These are phyloP conservation scores for Leccinum ponderosum DNA, from an alignment of 1,284 basidiomycete genomes.

Conservation along the genomic window DNA sequence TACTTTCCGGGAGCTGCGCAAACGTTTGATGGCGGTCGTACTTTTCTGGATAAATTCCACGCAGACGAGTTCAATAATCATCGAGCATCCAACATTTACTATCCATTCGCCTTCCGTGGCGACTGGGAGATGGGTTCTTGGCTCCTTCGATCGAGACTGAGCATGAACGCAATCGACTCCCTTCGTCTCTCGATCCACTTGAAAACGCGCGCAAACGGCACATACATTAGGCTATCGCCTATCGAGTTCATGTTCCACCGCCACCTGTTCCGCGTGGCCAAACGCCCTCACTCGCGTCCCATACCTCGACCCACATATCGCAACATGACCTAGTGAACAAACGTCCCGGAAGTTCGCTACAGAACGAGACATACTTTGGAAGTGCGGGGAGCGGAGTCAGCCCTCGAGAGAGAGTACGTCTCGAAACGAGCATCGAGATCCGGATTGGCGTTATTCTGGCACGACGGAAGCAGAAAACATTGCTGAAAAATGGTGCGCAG, in stretches of 20 bases:
- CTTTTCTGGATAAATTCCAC: neutral
- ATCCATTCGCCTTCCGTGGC: neutral
- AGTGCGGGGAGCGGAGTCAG: slow-evolving; percentile 28
- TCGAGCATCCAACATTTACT: neutral
- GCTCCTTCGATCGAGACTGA: neutral
- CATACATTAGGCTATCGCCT: no score
- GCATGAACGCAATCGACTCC: no score
- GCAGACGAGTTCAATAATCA: neutral
- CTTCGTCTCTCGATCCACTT: no score
- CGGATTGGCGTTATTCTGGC: slow-evolving; percentile 12
- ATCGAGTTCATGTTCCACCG: neutral
- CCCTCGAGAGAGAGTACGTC: slow-evolving; percentile 18
- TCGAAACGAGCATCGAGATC: slow-evolving; percentile 16
- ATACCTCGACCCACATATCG: slow-evolving; percentile 30
- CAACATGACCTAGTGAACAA: slow-evolving; percentile 34
- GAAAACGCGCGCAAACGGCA: no score
- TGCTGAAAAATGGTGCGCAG: slow-evolving; percentile 31
- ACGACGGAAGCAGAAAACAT: slow-evolving; percentile 30
- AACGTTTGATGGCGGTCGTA: neutral
- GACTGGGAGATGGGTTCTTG: neutral
- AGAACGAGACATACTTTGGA: slow-evolving; percentile 24
- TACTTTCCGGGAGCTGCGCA: neutral
- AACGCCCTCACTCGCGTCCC: slow-evolving; percentile 26
- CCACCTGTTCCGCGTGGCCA: slow-evolving; percentile 13
- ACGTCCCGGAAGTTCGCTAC: slow-evolving; percentile 25